phyloP scores from a whole-genome alignment of 768 basidiomycete species.

The Harrya chromipes region DNA sequence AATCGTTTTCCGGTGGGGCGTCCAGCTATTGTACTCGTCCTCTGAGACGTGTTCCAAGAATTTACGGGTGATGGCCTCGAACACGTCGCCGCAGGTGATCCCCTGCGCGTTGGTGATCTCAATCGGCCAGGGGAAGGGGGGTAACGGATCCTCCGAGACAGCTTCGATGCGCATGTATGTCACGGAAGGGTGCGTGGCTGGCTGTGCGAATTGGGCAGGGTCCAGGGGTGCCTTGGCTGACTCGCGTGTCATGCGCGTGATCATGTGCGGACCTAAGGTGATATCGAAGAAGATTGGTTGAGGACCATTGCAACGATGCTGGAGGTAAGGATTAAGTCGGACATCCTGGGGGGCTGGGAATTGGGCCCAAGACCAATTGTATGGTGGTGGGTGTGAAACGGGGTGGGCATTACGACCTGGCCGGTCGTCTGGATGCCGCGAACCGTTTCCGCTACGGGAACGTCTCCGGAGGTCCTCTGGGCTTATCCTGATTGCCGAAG shows the following conservation, averaged over 20 bases:
- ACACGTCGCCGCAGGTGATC: conserved; percentile 50
- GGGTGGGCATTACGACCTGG: conserved; percentile 43
- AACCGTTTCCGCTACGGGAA: conserved; percentile 21
- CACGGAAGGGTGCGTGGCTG: conserved; percentile 61
- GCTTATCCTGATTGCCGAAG: conserved; percentile 28
- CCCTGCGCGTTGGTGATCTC: conserved; percentile 45
- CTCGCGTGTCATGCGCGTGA: conserved; percentile 27
- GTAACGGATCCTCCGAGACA: conserved; percentile 50
- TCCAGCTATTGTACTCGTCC: conserved; percentile 26
- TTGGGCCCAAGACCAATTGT: conserved; percentile 39
- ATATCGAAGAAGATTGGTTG: conserved; percentile 51
- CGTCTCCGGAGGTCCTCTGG: conserved; percentile 34
- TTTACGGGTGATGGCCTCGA: conserved; percentile 43
- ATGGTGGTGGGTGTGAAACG: conserved; percentile 48
- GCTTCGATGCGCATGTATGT: conserved; percentile 53
- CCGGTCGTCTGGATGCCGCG: conserved; percentile 45
- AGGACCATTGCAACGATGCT: conserved; percentile 40
- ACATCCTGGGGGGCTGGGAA: conserved; percentile 45
- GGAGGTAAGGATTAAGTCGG: conserved; percentile 57
- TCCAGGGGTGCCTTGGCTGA: conserved; percentile 31
- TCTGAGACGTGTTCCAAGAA: conserved; percentile 33
- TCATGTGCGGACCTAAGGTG: conserved; percentile 24
- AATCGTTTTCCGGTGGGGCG: conserved; percentile 29
- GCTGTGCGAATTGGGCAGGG: conserved; percentile 45
- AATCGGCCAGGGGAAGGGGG: conserved; percentile 54